Percentiles rank a stretch among this genome's conserved stretches.
These are phyloP conservation scores for Fragaria nilgerrensis DNA, from an alignment of 306 rosid genomes.

Conservation along the genomic window DNA sequence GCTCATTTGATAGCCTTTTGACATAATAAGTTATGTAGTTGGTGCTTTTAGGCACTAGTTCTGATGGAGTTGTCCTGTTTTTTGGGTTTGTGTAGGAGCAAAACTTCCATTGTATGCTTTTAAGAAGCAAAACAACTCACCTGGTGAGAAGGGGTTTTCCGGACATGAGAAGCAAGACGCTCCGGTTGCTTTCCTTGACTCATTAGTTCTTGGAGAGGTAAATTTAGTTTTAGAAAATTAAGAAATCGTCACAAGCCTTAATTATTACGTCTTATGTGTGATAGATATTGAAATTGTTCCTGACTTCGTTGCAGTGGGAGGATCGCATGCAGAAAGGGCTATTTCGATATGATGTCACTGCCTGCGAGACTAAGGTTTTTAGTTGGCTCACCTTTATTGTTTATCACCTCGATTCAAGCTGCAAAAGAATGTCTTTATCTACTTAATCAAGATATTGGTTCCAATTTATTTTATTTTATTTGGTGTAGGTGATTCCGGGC, in stretches of 20 bases:
- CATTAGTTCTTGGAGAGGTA: slow-evolving; percentile 92
- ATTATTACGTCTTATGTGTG: neutral
- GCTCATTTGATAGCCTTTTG: neutral
- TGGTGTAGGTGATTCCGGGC: slow-evolving; percentile 79
- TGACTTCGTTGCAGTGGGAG: slow-evolving; percentile 64
- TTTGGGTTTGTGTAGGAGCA: slow-evolving; percentile 54
- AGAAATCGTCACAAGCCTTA: slow-evolving; percentile 4
- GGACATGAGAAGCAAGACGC: slow-evolving; percentile 44
- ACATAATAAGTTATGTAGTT: neutral
- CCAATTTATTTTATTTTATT: slow-evolving; percentile 13
- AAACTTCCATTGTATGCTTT: slow-evolving; percentile 88
- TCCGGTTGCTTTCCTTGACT: slow-evolving; percentile 74
- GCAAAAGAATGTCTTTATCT: neutral
- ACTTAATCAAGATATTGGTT: neutral
- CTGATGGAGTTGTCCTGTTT: neutral
- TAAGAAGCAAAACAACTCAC: slow-evolving; percentile 39
- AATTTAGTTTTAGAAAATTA: slow-evolving; percentile 8
- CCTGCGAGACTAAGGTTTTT: slow-evolving; percentile 81
- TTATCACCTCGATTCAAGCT: neutral
- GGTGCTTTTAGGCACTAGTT: neutral
- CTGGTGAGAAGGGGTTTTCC: slow-evolving; percentile 27
- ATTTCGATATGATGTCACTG: slow-evolving; percentile 90
- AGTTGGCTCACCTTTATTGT: neutral
- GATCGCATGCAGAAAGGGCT: slow-evolving; percentile 90
- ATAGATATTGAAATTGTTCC: slow-evolving; percentile 16